Base-by-base conservation (phyloP, 495 filamentous ascomycete species). In the Chlorociboria aeruginascens region DNA sequence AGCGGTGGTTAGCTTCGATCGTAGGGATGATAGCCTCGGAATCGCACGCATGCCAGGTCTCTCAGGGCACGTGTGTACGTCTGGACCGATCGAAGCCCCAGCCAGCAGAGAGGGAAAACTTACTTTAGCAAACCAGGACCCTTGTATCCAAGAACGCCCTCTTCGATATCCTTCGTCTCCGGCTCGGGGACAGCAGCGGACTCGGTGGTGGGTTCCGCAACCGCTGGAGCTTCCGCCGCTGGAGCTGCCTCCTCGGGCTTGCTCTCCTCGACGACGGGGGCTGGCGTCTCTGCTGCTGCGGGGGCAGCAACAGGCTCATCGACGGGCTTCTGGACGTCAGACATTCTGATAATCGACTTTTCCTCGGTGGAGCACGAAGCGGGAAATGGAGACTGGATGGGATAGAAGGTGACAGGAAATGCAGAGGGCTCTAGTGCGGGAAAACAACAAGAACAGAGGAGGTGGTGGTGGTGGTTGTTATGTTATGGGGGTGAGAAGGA, bases 51-150 rank as follows among this genome's bases (percentile, higher is more conserved):
- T 25, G 1, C 20, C 20, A n/a, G 20, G 20, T 4, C 20, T 4
- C 1, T 25, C 20, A 25, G 20, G 20, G 20, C 20, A 4, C 20
- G 20, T 25, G 4, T 4, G 20, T 25, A 4, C 20, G 1, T 25
- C 20, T 25, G 4, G 4, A 25, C 1, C 1, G 4, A 25, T 25
- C 20, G 20, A 25, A 4, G 20, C 20, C 1, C 20, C 20, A 1
- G 20, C 1, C 20, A 25, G 4, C 4, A 25, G 4, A 2, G 1
- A 4, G 20, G 4, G 20, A n/a, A 4, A 30, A 68, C 87, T 70
- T 79, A 97, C 90, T 95, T 90, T 65, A 89, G 75, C 51, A 95
- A 78, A 69, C 88, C 88, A 36, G 86, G 82, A 49, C 73, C 83
- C 77, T 95, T 94, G 83, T 89, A 82, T 57, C 81, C 83, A 34